Evolutionary conservation across 495 filamentous ascomycete species (phyloP).

Genomic region (Melanomma pulvis-pyrius): DNA sequence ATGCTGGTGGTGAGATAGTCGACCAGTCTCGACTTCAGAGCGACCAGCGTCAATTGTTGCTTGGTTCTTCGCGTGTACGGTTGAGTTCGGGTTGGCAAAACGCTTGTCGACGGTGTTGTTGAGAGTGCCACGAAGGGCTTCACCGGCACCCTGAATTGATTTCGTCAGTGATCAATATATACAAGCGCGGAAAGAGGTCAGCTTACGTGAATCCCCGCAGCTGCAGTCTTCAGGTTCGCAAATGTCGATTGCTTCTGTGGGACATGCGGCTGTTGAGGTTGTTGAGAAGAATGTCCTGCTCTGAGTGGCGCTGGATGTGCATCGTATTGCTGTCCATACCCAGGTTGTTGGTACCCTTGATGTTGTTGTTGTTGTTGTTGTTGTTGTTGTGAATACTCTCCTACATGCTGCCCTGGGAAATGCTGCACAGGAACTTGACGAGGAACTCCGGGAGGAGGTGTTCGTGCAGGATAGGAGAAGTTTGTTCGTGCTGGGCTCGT

Average conservation of each 20-base stretch:
- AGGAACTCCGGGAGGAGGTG: slow-evolving; percentile 30
- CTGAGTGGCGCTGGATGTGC: slow-evolving; percentile 11
- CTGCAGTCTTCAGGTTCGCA: slow-evolving; percentile 34
- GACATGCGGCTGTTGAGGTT: slow-evolving; percentile 1
- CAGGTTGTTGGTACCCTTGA: slow-evolving; percentile 2
- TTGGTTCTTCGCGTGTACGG: slow-evolving; percentile 21
- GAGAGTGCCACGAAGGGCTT: slow-evolving; percentile 35
- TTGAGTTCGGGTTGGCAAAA: slow-evolving; percentile 12
- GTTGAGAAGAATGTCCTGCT: slow-evolving; percentile 2
- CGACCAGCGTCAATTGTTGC: slow-evolving; percentile 22
- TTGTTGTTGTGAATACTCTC: not conserved
- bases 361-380: not conserved
- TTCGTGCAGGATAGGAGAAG: slow-evolving; percentile 35
- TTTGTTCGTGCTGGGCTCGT: slow-evolving; percentile 21
- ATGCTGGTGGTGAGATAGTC: slow-evolving; percentile 11
- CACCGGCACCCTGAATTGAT: slow-evolving; percentile 30
- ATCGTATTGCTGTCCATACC: slow-evolving; percentile 2
- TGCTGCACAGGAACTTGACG: slow-evolving; percentile 17
- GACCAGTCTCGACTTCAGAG: slow-evolving; percentile 32
- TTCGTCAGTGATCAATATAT: not conserved
- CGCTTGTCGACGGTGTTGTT: slow-evolving; percentile 29
- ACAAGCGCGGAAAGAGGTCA: not conserved
- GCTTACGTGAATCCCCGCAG: slow-evolving; percentile 37
- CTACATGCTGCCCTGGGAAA: not conserved
- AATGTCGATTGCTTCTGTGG: slow-evolving; percentile 27